Conservation (phyloP, 805 yeast species). For the Cyberlindnera petersonii region DNA sequence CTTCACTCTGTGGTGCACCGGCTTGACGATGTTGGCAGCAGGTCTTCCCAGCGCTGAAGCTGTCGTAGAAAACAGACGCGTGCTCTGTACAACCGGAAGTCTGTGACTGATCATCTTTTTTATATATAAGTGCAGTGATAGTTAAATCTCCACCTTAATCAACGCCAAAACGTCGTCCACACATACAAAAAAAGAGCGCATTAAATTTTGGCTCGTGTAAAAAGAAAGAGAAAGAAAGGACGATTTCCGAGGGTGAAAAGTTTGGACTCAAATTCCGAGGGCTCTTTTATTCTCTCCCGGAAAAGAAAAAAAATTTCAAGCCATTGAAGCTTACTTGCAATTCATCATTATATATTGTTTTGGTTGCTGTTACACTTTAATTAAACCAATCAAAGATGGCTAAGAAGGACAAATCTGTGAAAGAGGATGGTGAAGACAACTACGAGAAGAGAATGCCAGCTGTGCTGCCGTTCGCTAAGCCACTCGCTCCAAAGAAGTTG, state of each 20-base stretch:
- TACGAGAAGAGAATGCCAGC: slow-evolving; percentile 92
- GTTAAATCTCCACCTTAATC: neutral
- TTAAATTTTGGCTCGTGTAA: slow-evolving; percentile 5
- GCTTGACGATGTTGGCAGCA: slow-evolving; percentile 73
- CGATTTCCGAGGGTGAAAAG: slow-evolving; percentile 8
- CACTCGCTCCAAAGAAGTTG: slow-evolving; percentile 92
- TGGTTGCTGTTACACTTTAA: too few species aligned
- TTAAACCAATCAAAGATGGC: slow-evolving; percentile 29
- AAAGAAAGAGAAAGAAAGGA: neutral
- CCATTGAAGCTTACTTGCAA: too few species aligned
- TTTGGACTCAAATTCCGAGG: slow-evolving; percentile 9
- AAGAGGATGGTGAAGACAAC: slow-evolving; percentile 56
- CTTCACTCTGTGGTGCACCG: slow-evolving; percentile 86
- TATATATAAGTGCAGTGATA: too few species aligned
- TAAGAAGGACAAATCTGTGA: slow-evolving; percentile 42
- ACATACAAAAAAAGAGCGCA: too few species aligned
- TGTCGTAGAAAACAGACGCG: slow-evolving; percentile 24
- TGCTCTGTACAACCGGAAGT: too few species aligned
- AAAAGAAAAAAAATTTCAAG: slow-evolving; percentile 8
- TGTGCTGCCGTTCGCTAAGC: slow-evolving; percentile 85
- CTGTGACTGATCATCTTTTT: slow-evolving; percentile 1
- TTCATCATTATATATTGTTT: too few species aligned
- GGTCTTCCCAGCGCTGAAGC: slow-evolving; percentile 37
- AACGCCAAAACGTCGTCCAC: too few species aligned
- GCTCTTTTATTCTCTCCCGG: slow-evolving; percentile 4